Evolutionary conservation across 2,329 filamentous ascomycete species (phyloP), one percentile per base, ranked within the genome.

Genomic region (Lecanicillium sp.): DNA sequence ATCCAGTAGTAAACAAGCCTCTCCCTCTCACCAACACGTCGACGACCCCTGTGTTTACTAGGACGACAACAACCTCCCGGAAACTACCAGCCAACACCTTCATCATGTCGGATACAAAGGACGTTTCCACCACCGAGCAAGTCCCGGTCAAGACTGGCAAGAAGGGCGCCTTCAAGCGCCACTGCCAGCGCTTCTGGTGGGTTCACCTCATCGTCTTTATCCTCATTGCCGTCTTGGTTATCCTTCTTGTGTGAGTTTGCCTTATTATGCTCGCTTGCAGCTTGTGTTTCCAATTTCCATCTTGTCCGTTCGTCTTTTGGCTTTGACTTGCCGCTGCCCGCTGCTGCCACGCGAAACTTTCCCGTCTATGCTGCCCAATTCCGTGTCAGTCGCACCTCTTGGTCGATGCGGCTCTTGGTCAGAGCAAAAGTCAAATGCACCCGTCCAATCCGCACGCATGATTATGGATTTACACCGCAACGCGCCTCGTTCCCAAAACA

Each of bases 161-260:
- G 60, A 68, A 63, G 53, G 63, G 67, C 51, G 61, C 61, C 24
- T 66, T 67, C 54, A 64, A 65, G 48, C 65, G 69, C 39, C 76
- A 80, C 59, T 74, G 73, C 60, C 71, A 64, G 58, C 71, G 67
- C 55, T 82, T 75, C 56, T 84, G 81, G 81, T 84, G 81, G 80
- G 57, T 72, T 53, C 72, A 81, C 56, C 60, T 83, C 50, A 65
- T 84, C 50, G 60, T 70, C 14, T 60, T 79, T 44, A 58, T 74
- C 49, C 54, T 71, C 51, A 62, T 80, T 37, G 61, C 75, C 36
- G 68, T 80, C 27, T 62, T 85, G 12, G 67, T 81, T 30, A 72
- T 85, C 15, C 69, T 77, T 32, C 66, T 81, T 32, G 62, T 84
- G 81, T 84, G 69, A 75, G 79, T 74, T 23, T 36, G 37, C 36